Evolutionary conservation across 495 filamentous ascomycete species (phyloP).

Genomic region (Glutinoglossum americanum): DNA sequence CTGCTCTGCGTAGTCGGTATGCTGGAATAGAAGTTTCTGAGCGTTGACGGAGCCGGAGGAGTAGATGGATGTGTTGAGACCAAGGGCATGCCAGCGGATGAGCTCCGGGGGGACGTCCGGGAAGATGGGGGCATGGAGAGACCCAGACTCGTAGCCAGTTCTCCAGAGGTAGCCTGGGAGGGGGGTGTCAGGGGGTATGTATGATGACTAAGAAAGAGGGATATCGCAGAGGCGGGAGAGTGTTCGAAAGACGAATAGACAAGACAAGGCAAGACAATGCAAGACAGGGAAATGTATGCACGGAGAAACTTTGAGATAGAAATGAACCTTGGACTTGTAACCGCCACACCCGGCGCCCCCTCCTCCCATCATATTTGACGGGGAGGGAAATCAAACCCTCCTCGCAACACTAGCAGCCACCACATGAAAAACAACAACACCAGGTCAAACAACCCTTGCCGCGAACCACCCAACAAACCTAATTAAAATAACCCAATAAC

Average conservation of each 20-base stretch:
- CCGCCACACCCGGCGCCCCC: no score
- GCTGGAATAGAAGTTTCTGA: constrained; percentile 46
- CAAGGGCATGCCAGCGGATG: constrained; percentile 24
- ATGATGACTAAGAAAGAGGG: background rate
- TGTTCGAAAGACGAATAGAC: background rate
- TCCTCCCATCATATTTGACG: no score
- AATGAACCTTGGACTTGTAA: no score
- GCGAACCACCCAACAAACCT: no score
- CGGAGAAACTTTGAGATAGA: no score
- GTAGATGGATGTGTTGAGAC: constrained; percentile 39
- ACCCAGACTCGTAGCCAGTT: constrained; percentile 36
- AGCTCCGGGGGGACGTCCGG: constrained; percentile 38
- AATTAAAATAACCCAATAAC: no score
- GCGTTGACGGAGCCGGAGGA: constrained; percentile 49
- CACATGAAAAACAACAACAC: no score
- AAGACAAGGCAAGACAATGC: no score
- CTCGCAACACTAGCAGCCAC: no score
- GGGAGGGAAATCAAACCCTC: no score
- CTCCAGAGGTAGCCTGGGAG: constrained; percentile 36
- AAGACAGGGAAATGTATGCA: no score
- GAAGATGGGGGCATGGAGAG: constrained; percentile 43
- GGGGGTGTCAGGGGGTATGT: constrained; percentile 10
- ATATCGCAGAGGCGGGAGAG: background rate
- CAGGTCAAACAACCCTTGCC: no score
- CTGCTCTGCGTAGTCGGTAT: constrained; percentile 30